Conservation (phyloP, 1,284 basidiomycete genomes). For the Rhodotorula sp. region DNA sequence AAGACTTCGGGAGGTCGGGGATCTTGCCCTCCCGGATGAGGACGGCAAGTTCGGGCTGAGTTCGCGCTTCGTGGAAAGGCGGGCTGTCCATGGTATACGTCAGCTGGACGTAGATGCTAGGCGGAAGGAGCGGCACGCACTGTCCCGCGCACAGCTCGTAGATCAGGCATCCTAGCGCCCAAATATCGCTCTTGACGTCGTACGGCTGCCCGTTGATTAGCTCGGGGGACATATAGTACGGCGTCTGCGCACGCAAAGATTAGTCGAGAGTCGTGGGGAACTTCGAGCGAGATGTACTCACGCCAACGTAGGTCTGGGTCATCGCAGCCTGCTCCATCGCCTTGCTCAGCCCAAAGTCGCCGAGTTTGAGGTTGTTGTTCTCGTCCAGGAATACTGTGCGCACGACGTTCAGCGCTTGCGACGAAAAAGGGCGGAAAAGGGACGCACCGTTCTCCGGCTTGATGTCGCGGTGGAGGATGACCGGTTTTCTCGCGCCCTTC, state of each 20-base stretch:
- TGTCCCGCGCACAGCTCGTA: slow-evolving; percentile 91
- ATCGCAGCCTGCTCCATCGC: slow-evolving; percentile 81
- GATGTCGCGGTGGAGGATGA: slow-evolving; percentile 85
- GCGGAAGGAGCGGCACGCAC: slow-evolving; percentile 47
- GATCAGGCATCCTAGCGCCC: slow-evolving; percentile 93
- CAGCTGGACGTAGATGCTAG: not conserved
- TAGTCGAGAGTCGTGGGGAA: not conserved
- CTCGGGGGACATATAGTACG: slow-evolving; percentile 98
- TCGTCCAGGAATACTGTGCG: slow-evolving; percentile 75
- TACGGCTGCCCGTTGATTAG: slow-evolving; percentile 94
- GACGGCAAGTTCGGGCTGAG: slow-evolving; percentile 76
- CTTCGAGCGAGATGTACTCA: slow-evolving; percentile 52
- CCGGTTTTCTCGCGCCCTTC: slow-evolving; percentile 40
- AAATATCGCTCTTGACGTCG: slow-evolving; percentile 96
- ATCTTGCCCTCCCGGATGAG: slow-evolving; percentile 81
- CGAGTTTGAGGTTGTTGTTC: slow-evolving; percentile 77
- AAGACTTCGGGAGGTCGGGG: slow-evolving; percentile 76
- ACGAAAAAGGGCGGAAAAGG: not conserved
- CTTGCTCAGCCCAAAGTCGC: slow-evolving; percentile 94
- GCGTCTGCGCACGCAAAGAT: slow-evolving; percentile 61
- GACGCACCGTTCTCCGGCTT: slow-evolving; percentile 91
- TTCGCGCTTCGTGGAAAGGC: slow-evolving; percentile 85
- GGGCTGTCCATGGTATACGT: slow-evolving; percentile 53
- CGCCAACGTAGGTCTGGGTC: slow-evolving; percentile 94
- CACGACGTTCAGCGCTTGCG: not conserved